Conservation (phyloP, 768 basidiomycete species). For the Pleurotus tuber-regium region DNA sequence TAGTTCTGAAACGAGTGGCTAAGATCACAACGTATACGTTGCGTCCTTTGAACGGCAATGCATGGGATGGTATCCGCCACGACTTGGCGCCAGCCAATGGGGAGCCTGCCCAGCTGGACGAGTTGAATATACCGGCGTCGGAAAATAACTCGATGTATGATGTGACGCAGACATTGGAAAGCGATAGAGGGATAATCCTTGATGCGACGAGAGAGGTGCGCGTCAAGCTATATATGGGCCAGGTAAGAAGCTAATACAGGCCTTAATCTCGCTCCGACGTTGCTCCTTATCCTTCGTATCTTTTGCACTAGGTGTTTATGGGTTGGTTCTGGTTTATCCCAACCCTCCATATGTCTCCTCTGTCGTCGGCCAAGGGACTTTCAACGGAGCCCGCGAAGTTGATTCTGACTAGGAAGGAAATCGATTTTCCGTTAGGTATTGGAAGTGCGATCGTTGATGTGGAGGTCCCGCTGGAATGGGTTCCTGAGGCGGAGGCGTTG, state of each 20-base stretch:
- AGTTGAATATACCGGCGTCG: conserved; percentile 29
- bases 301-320: conserved; percentile 59
- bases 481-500: conserved; percentile 15
- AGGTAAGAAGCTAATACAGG: conserved; percentile 36
- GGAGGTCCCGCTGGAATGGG: conserved; percentile 59
- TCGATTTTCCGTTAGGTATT: conserved; percentile 78
- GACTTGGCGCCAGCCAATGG: conserved; percentile 25
- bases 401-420: conserved; percentile 53
- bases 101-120: conserved; percentile 18
- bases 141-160: conserved; percentile 47
- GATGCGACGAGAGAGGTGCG: conserved; percentile 69
- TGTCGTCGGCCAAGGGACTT: conserved; percentile 27
- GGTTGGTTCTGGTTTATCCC: conserved; percentile 90
- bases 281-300: not conserved
- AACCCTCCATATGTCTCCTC: conserved; percentile 70
- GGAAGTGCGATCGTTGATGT: conserved; percentile 68
- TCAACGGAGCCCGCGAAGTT: conserved; percentile 30
- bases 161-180: conserved; percentile 21
- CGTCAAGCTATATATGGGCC: conserved; percentile 70
- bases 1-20: not conserved
- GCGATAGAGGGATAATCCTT: conserved; percentile 48
- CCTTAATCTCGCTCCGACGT: not conserved
- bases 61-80: conserved; percentile 39
- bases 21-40: conserved; percentile 45
- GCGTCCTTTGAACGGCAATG: conserved; percentile 40